A percentile compares a stretch with the other conserved stretches of the same genome.
Evolutionary conservation across 75 land plant genomes (phyloP).

Genomic region (Larix kaempferi): DNA sequence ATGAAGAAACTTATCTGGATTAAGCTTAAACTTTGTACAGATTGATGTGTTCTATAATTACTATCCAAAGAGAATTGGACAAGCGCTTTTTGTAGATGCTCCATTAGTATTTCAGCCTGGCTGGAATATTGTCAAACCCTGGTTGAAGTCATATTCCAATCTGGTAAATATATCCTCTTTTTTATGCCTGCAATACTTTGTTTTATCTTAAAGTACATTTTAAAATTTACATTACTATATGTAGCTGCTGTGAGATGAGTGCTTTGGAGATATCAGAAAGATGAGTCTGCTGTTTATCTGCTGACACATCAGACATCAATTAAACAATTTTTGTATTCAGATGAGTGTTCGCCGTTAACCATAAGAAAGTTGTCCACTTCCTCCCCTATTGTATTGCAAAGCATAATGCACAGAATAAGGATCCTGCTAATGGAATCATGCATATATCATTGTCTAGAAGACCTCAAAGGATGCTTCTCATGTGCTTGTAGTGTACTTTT

Average conservation of each 20-base stretch:
- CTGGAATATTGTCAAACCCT: conserved; percentile 86
- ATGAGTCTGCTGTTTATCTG: not conserved
- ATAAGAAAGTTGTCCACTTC: not conserved
- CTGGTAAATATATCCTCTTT: conserved; percentile 51
- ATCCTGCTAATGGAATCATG: not conserved
- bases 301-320: not conserved
- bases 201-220: conserved; percentile 1
- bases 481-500: not conserved
- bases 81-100: conserved; percentile 94
- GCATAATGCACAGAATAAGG: not conserved
- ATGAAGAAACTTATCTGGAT: conserved; percentile 1
- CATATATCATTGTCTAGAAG: too few species aligned
- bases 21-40: conserved; percentile 35
- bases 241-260: not conserved
- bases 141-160: conserved; percentile 79
- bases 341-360: not conserved
- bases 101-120: conserved; percentile 88
- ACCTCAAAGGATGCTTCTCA: not conserved
- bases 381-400: not conserved
- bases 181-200: too few species aligned
- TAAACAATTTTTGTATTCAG: not conserved
- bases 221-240: not conserved
- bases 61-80: conserved; percentile 82
- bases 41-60: conserved; percentile 92
- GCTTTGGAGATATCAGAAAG: not conserved